A percentile compares a stretch with the other conserved stretches of the same genome.
These are phyloP conservation scores for Salix dunnii DNA, from an alignment of 345 rosid species.

Conservation along the genomic window DNA sequence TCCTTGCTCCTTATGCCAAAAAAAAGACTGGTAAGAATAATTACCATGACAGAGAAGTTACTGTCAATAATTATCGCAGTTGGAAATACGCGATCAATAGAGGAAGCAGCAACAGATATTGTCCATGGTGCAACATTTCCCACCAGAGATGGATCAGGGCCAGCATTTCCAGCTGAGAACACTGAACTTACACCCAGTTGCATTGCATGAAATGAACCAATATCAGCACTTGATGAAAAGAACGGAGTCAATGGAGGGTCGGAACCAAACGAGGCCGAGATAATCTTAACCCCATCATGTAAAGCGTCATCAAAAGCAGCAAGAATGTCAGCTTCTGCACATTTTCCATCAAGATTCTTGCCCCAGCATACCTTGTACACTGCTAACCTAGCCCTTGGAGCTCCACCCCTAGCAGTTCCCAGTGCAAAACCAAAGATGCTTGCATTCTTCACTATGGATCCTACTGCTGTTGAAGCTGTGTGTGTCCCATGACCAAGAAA, in stretches of 20 bases:
- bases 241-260: conserved; percentile 46
- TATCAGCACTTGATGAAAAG: conserved; percentile 30
- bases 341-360: conserved; percentile 22
- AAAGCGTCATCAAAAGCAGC: conserved; percentile 59
- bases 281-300: conserved; percentile 46
- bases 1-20: neutral
- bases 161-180: conserved; percentile 54
- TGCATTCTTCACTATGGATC: conserved; percentile 39
- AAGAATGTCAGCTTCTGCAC: conserved; percentile 50
- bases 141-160: conserved; percentile 39
- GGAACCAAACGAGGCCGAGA: conserved; percentile 51
- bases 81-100: conserved; percentile 51
- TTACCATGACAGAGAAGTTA: conserved; percentile 44
- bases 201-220: conserved; percentile 58
- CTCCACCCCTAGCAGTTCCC: conserved; percentile 63
- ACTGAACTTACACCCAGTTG: conserved; percentile 53
- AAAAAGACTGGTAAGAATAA: too few species aligned
- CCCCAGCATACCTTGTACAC: conserved; percentile 60
- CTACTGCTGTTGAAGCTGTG: conserved; percentile 58
- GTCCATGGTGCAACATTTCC: conserved; percentile 61
- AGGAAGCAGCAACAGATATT: conserved; percentile 53
- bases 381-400: conserved; percentile 55
- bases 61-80: conserved; percentile 33
- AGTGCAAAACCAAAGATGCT: conserved; percentile 35
- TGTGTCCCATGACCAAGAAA: conserved; percentile 62